A percentile compares a stretch with the other conserved stretches of the same genome.
These are phyloP conservation scores for Tricholoma furcatifolium DNA, from an alignment of 768 basidiomycete genomes.

Conservation along the genomic window DNA sequence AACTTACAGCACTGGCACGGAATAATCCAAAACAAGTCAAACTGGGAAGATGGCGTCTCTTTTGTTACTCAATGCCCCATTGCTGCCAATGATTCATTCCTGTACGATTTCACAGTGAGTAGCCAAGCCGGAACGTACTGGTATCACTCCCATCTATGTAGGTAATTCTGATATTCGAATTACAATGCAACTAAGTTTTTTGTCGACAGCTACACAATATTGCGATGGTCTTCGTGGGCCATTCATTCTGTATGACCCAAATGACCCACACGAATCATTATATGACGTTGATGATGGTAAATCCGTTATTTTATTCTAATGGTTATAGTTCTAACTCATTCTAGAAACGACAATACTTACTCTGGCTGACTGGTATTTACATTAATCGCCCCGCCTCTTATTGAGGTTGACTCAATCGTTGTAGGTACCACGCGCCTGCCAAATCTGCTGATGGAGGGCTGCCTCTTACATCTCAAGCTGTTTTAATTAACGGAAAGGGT, in stretches of 20 bases:
- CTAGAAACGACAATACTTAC: no score
- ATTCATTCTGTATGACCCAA: not conserved
- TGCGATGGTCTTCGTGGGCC: slow-evolving; percentile 2
- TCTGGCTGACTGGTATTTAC: no score
- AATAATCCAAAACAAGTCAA: slow-evolving; percentile 9
- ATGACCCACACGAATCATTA: no score
- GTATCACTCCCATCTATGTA: slow-evolving; percentile 7
- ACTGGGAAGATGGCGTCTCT: slow-evolving; percentile 16
- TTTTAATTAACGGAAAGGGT: not conserved
- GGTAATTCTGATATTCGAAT: not conserved
- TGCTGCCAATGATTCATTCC: not conserved
- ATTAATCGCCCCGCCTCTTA: no score
- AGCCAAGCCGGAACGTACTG: slow-evolving; percentile 5
- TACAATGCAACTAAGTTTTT: not conserved
- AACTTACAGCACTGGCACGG: slow-evolving; percentile 12
- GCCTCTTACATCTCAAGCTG: not conserved
- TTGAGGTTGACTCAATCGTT: no score
- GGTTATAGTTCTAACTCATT: no score
- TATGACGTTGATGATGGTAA: no score
- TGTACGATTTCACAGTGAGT: not conserved
- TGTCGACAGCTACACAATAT: not conserved
- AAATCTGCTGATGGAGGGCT: not conserved
- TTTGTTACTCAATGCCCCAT: slow-evolving; percentile 38
- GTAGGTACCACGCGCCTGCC: not conserved
- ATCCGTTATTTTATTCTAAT: no score